Conservation (phyloP, 192 early-diverging fungal genomes). For the Ambispora gerdemannii region DNA sequence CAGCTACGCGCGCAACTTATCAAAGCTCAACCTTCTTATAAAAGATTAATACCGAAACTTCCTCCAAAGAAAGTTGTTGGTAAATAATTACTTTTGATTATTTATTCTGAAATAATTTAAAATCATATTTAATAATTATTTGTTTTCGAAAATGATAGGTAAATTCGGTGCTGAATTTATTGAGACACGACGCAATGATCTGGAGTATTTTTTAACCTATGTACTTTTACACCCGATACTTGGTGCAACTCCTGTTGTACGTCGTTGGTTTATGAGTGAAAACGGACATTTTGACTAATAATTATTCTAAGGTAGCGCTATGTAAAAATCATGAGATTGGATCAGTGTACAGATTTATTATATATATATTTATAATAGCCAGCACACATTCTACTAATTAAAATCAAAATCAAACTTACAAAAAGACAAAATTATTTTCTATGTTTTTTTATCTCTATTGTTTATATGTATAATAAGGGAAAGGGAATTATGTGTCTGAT, state of each 20-base stretch:
- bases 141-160: neutral
- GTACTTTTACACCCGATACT: conserved; percentile 42
- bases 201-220: conserved; percentile 49
- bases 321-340: too few relatives aligned
- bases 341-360: too few relatives aligned
- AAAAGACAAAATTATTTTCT: too few relatives aligned
- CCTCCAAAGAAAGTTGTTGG: conserved; percentile 47
- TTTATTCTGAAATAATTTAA: neutral
- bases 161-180: conserved; percentile 45
- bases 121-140: neutral
- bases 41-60: conserved; percentile 39
- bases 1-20: conserved; percentile 33
- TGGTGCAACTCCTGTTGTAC: conserved; percentile 38
- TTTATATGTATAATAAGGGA: too few relatives aligned
- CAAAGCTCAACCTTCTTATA: conserved; percentile 35
- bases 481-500: too few relatives aligned
- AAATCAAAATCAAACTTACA: too few relatives aligned
- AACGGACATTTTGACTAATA: too few relatives aligned
- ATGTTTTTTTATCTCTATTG: too few relatives aligned
- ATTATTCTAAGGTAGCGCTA: too few relatives aligned
- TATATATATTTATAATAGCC: too few relatives aligned
- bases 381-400: too few relatives aligned
- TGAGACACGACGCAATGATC: conserved; percentile 39
- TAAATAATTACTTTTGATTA: neutral
- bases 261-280: conserved; percentile 38